Base-by-base conservation (phyloP, 768 basidiomycete genomes). In the Kwoniella dejecticola region DNA sequence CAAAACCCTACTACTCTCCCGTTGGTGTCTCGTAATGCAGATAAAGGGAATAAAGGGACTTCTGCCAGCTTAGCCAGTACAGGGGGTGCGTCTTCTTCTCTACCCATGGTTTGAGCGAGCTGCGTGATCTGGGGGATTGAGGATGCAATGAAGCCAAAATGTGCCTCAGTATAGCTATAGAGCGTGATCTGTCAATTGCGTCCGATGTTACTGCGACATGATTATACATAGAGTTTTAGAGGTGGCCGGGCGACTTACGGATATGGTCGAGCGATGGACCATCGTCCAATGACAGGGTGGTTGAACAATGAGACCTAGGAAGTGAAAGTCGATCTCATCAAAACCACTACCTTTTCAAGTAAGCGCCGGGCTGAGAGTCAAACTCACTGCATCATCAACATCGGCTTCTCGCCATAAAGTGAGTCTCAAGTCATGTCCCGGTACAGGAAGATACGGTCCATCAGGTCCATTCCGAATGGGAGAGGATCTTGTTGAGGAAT, bases 1-100 rank as follows among this genome's bases (percentile, higher is more conserved):
- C 40, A 19, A 1, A 21, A 24, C 2, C 61, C 61, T 10, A 62
- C 55, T 19, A 62, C 33, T 12, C 19, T 29, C 6, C 55, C 61
- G 8, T 26, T 48, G 7, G 11, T 26, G 23, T 48, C 23, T 13
- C 29, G 21, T 12, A 48, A 48, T 5, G 29, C 24, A n/a, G 47
- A 30, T 26, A 48, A 26, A 6, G 47, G 29, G 47, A 48, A 30
- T 48, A 30, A 6, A 26, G 15, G 8, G 27, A 5, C 7, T 26
- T 5, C 12, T 27, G 7, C 4, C 10, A 26, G 5, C 7, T 6
- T 7, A 8, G 6, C n/a, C 8, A 45, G 44, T 7, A 6, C 17
- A 24, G 44, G 17, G 19, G 33, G 15, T 7, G 33, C 7, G n/a
- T n/a, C n/a, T 36, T 36, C 33, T 7, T 36, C 15, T 36, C 7